Evolutionary conservation across 495 filamentous ascomycete species (phyloP), one percentile per base, ranked within the genome.

Genomic region (Neurospora sp.): DNA sequence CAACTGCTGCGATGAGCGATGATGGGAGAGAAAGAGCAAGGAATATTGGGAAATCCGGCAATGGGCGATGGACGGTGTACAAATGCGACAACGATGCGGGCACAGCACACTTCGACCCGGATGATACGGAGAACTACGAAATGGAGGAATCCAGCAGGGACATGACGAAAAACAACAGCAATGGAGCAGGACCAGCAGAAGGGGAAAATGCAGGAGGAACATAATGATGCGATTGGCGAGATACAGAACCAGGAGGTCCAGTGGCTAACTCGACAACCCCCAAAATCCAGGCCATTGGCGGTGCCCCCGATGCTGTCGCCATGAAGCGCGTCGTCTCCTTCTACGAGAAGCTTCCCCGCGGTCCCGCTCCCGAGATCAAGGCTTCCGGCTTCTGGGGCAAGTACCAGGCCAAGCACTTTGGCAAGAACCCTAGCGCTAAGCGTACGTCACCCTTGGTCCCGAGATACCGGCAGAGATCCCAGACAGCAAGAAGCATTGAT

Each of bases 251-350:
- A 31, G 31, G 31, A 31, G 31, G 31, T 66, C 27, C 12, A 38
- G 42, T 71, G 78, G 79, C 85, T 86, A 76, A 85, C 31, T 31
- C 31, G 31, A 31, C 31, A 31, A 31, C 31, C 3, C 31, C 31
- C 31, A 31, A 31, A 31, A 31, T 31, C 31, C 31, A 97, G 93
- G 93, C 91, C 71, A 94, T 97, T 79, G 94, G 94, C 76, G 92
- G 92, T 81, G 93, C 93, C 74, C 92, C 94, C 79, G 93, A 98
- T 92, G 96, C 96, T 79, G 89, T 92, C 77, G 92, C 94, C 79
- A 97, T 99, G 95, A 90, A 95, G 83, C 91, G 94, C 77, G 92
- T 98, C 74, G 95, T 97, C 83, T 92, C 87, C 88, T 98, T 99
- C 90, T 99, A 99, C 87, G 93, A 94, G 85, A 95, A 94, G 83